Conservation (phyloP, 2,329 filamentous ascomycete species). For the Falciphora oryzae region DNA sequence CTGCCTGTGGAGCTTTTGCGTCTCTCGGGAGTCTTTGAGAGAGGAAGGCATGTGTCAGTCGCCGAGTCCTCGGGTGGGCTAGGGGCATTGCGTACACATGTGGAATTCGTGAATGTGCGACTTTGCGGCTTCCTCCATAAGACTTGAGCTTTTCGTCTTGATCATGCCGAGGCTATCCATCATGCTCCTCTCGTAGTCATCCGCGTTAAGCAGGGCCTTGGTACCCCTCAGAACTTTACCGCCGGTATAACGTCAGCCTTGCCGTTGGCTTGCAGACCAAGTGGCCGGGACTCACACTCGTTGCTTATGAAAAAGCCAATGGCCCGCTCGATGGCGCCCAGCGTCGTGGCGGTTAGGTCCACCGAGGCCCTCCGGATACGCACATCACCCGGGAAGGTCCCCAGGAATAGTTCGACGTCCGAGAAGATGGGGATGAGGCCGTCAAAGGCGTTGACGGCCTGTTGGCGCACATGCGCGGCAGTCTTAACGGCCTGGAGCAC, state of each 20-base stretch:
- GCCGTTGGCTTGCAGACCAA: background rate
- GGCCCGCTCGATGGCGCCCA: slow-evolving; percentile 3
- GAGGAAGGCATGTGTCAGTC: background rate
- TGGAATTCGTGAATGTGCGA: slow-evolving; percentile 10
- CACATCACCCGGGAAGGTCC: background rate
- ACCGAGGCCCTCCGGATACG: background rate
- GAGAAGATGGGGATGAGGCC: background rate
- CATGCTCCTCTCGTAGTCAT: slow-evolving; percentile 10
- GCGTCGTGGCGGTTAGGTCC: background rate
- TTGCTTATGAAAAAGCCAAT: slow-evolving; percentile 11
- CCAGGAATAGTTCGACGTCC: background rate
- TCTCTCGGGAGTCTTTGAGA: background rate
- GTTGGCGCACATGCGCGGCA: background rate
- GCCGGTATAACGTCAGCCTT: background rate
- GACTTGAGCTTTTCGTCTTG: slow-evolving; percentile 9
- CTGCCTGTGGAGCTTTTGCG: background rate
- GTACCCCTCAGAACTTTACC: background rate
- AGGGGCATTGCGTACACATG: background rate
- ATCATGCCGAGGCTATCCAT: slow-evolving; percentile 8
- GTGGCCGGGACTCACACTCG: background rate
- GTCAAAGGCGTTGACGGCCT: background rate
- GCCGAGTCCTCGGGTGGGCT: background rate
- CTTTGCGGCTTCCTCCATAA: slow-evolving; percentile 10
- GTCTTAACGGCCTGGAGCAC: background rate
- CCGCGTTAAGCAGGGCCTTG: slow-evolving; percentile 6